Conservation (phyloP, 805 yeast genomes). For the Grigorovia jiainica region DNA sequence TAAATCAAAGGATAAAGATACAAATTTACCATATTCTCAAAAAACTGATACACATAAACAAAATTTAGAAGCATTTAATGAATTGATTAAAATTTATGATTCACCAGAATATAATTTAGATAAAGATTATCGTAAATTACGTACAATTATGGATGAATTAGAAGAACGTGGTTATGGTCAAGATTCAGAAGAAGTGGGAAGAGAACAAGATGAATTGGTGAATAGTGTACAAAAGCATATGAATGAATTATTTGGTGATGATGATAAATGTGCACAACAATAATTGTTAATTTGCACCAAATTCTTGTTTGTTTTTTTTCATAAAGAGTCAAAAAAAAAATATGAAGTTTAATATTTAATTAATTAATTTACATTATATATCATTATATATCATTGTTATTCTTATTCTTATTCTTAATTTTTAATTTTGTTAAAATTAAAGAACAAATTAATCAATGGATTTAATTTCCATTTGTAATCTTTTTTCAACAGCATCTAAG, state of each 20-base stretch:
- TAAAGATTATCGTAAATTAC: neutral
- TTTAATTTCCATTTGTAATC: constrained; percentile 32
- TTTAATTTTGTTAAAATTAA: too few species aligned
- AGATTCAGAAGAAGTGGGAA: neutral
- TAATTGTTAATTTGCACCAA: too few species aligned
- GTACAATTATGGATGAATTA: neutral
- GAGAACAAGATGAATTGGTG: neutral
- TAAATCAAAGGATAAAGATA: neutral
- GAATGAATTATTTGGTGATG: neutral
- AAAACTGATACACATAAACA: neutral
- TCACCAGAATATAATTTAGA: neutral
- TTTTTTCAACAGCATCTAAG: constrained; percentile 63
- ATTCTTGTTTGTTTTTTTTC: too few species aligned
- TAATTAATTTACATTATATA: too few species aligned
- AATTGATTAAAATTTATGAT: neutral
- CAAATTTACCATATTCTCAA: neutral
- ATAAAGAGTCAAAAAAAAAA: too few species aligned
- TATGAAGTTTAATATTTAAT: too few species aligned
- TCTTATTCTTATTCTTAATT: too few species aligned
- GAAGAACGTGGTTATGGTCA: neutral
- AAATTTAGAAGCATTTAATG: neutral
- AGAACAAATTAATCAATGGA: constrained; percentile 20
- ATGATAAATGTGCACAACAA: neutral
- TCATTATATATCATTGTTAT: too few species aligned
- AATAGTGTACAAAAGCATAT: neutral